These are phyloP conservation scores for Glonium stellatum DNA, from an alignment of 495 filamentous ascomycete species.

Conservation along the genomic window DNA sequence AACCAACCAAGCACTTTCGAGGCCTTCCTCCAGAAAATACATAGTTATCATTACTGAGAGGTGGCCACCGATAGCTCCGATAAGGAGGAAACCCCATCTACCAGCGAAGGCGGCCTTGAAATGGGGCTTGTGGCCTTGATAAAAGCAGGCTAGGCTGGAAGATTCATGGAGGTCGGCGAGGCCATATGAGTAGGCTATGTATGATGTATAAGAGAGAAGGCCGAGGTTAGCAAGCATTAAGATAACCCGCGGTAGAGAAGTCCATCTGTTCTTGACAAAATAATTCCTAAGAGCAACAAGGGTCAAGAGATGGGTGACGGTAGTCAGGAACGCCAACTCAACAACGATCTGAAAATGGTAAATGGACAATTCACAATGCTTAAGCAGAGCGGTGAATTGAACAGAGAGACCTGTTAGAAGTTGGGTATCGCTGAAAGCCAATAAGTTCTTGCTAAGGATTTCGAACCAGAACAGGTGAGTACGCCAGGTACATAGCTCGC, in stretches of 20 bases:
- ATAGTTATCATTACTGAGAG: conserved; percentile 20
- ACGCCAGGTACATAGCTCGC: conserved; percentile 15
- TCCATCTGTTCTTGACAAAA: conserved; percentile 23
- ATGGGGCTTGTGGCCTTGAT: conserved; percentile 13
- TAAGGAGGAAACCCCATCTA: conserved; percentile 17
- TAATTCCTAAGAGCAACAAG: conserved; percentile 19
- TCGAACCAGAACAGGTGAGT: conserved; percentile 16
- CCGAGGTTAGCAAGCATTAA: conserved; percentile 23
- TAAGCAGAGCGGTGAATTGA: conserved; percentile 24
- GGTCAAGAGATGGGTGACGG: conserved; percentile 21
- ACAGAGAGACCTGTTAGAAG: conserved; percentile 23
- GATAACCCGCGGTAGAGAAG: conserved; percentile 20
- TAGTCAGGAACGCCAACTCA: conserved; percentile 24
- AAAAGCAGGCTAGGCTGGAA: conserved; percentile 20
- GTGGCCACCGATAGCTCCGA: conserved; percentile 22
- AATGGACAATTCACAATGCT: conserved; percentile 24
- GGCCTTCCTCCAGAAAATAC: conserved; percentile 17
- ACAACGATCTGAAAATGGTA: conserved; percentile 27
- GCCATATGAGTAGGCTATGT: conserved; percentile 23
- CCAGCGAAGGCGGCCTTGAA: conserved; percentile 18
- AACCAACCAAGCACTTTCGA: not conserved
- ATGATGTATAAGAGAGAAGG: conserved; percentile 22
- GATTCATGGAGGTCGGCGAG: conserved; percentile 16
- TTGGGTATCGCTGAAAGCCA: conserved; percentile 25
- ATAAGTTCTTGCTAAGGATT: conserved; percentile 26